Percentiles rank a stretch among this genome's conserved stretches.
phyloP scores from a whole-genome alignment of 768 basidiomycete genomes.

The Thelephora aurantiotincta region DNA sequence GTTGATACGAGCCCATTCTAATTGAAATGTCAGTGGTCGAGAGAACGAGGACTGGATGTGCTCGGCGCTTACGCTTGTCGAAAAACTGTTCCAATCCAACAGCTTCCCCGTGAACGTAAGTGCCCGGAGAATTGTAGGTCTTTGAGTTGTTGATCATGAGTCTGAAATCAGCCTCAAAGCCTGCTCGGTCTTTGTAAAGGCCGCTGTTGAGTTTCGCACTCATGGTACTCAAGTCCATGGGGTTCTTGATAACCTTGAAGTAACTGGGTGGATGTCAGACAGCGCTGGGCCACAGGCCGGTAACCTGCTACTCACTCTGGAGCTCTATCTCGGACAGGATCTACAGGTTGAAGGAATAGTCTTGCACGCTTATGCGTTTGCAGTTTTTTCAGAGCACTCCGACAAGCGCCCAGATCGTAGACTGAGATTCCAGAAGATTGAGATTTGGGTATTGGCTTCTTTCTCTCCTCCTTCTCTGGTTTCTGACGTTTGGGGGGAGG shows the following conservation, averaged over 20 bases:
- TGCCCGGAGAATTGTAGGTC: slow-evolving; percentile 63
- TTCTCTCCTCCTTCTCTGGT: slow-evolving; percentile 20
- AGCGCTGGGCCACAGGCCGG: slow-evolving; percentile 1
- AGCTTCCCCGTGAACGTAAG: slow-evolving; percentile 64
- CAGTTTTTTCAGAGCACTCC: slow-evolving; percentile 70
- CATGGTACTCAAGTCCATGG: slow-evolving; percentile 92
- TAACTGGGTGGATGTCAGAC: slow-evolving; percentile 39
- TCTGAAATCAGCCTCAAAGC: slow-evolving; percentile 75
- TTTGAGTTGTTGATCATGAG: slow-evolving; percentile 84
- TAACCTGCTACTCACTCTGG: slow-evolving; percentile 47
- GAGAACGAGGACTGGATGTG: slow-evolving; percentile 1
- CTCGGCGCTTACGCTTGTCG: slow-evolving; percentile 55
- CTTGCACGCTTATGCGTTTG: slow-evolving; percentile 56
- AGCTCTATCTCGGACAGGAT: slow-evolving; percentile 84
- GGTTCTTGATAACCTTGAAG: slow-evolving; percentile 78
- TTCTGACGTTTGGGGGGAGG: slow-evolving; percentile 9
- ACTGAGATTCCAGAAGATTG: slow-evolving; percentile 65
- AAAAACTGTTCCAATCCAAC: slow-evolving; percentile 67
- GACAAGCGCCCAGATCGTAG: slow-evolving; percentile 62
- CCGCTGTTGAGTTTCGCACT: slow-evolving; percentile 76
- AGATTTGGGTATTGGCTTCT: slow-evolving; percentile 40
- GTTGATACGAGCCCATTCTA: slow-evolving; percentile 82
- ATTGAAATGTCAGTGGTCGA: neutral
- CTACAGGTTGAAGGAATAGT: slow-evolving; percentile 82
- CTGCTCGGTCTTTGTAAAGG: slow-evolving; percentile 71